Percentiles rank a stretch among this genome's conserved stretches.
phyloP scores from a whole-genome alignment of 2,329 filamentous ascomycete genomes.

The Fusarium tuaranense region DNA sequence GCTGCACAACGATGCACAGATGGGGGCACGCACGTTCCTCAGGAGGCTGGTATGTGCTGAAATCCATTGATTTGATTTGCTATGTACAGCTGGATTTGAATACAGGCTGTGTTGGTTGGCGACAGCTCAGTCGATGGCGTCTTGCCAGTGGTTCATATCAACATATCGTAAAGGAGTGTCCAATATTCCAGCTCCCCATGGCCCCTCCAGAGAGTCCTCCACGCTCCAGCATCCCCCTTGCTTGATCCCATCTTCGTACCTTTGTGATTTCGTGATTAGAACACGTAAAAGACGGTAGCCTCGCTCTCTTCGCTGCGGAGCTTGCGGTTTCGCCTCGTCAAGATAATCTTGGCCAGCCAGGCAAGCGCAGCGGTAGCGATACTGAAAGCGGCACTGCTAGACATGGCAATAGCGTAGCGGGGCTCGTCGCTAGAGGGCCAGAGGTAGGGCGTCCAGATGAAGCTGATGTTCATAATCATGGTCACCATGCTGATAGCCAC shows the following conservation, averaged over 20 bases:
- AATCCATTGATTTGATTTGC: not conserved
- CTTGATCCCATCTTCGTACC: not conserved
- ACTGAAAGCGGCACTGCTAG: constrained; percentile 43
- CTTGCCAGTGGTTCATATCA: not conserved
- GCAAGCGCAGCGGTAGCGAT: constrained; percentile 53
- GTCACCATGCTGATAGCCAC: constrained; percentile 53
- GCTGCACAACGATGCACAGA: not conserved
- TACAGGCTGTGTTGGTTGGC: not conserved
- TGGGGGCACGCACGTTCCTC: not conserved
- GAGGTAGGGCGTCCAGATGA: constrained; percentile 45
- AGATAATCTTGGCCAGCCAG: constrained; percentile 52
- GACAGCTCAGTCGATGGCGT: not conserved
- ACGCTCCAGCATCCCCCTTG: not conserved
- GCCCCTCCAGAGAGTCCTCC: not conserved
- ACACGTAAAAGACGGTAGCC: constrained; percentile 47
- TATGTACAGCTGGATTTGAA: not conserved
- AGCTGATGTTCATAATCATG: constrained; percentile 43
- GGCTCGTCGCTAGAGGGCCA: constrained; percentile 42
- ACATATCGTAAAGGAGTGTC: not conserved
- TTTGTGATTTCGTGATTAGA: constrained; percentile 19
- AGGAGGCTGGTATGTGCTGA: not conserved
- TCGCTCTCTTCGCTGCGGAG: constrained; percentile 42
- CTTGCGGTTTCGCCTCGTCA: constrained; percentile 53
- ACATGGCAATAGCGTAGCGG: constrained; percentile 38
- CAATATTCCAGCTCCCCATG: not conserved